Evolutionary conservation across 352 stramenopile genomes (phyloP), one percentile per base, ranked within the genome.

Genomic region (Globisporangium recalcitrans): DNA sequence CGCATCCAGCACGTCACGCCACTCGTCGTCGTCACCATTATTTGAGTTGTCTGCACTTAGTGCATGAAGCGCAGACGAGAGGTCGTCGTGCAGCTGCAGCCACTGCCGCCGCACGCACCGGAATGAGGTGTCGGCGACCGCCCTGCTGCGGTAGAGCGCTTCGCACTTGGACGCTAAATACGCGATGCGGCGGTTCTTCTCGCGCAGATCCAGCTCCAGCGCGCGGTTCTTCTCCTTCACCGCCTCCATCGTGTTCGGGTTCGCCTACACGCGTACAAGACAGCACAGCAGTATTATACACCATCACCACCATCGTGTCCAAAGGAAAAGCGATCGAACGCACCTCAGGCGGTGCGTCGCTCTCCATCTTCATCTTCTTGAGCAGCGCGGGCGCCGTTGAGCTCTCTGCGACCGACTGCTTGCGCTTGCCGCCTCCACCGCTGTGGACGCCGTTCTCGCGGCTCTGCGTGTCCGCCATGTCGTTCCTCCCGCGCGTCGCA

Each of bases 161-260:
- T 90, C 76, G 71, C 82, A 92, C 55, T 88, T 92, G 8, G 69
- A 61, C 40, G 73, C 69, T 26, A 95, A 54, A 47, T 86, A 91
- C 36, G 68, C 47, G 34, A 93, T 89, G 6, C 86, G 82, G 11
- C 84, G 81, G 63, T 92, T 95, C 64, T 95, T 95, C 64, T 95
- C 86, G 52, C 74, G 71, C 63, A 92, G 65, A 29, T 91, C 80
- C 38, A 91, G 73, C 64, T 80, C 76, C 73, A 95, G 64, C 38
- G 82, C 82, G 51, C 74, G 75, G 70, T 95, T 95, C 49, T 80
- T 80, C 60, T 91, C 77, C 14, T 72, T 74, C 52, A 95, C 82
- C 5, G 77, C 74, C 60, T 90, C 81, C 48, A 93, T 80, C 7
- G 80, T 85, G 61, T 91, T 88, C 4, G 84, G 84, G 55, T 93